Percentiles rank a stretch among this genome's conserved stretches.
phyloP scores from a whole-genome alignment of 108 stramenopile genomes.

The Cyclostephanos tholiformis region DNA sequence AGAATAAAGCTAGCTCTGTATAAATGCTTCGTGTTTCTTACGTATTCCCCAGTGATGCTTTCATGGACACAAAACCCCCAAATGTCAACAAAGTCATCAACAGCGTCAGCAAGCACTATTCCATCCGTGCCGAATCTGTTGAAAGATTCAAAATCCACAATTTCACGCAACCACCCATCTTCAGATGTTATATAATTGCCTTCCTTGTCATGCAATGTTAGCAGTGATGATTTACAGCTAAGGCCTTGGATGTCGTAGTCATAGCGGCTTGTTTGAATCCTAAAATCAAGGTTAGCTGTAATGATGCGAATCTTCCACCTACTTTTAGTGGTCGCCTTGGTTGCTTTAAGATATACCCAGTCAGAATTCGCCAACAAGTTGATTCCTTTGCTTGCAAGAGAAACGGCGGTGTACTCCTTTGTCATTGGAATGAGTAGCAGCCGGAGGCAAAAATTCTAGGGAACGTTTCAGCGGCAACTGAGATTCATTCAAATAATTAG shows the following conservation, averaged over 20 bases:
- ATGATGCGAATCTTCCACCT: constrained; percentile 10
- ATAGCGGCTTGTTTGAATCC: neutral
- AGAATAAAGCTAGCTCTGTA: neutral
- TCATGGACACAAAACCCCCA: neutral
- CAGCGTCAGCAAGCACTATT: constrained; percentile 4
- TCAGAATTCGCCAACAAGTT: constrained; percentile 4
- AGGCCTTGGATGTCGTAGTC: neutral
- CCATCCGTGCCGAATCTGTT: neutral
- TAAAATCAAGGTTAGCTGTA: neutral
- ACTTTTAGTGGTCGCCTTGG: constrained; percentile 5
- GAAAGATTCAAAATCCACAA: constrained; percentile 9
- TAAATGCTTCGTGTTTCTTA: neutral
- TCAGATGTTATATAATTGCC: neutral
- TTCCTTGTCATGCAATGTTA: constrained; percentile 7
- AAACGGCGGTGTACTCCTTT: constrained; percentile 3
- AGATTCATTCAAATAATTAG: neutral
- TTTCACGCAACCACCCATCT: constrained; percentile 3
- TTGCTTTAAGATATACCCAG: neutral
- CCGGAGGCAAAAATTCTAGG: constrained; percentile 8
- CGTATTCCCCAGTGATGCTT: neutral
- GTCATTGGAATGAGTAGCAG: constrained; percentile 10
- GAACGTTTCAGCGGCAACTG: neutral
- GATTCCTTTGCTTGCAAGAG: constrained; percentile 10
- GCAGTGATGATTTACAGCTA: neutral
- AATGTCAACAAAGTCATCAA: neutral